phyloP scores from a whole-genome alignment of 306 rosid genomes.

The Casuarina equisetifolia region DNA sequence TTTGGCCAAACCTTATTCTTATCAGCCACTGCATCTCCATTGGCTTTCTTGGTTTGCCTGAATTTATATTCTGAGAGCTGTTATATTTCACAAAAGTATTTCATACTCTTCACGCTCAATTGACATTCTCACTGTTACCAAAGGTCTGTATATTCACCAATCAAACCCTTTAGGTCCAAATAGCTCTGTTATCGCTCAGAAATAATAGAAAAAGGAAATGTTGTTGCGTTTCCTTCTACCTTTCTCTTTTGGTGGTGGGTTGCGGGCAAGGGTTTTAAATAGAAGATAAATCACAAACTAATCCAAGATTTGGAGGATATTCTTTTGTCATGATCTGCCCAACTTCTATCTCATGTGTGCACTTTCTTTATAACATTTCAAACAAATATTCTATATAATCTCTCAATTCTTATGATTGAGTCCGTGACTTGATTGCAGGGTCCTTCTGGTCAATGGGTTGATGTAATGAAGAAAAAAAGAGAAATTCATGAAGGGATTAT shows the following conservation, averaged over 20 bases:
- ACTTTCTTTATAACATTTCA: neutral
- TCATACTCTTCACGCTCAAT: neutral
- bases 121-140: neutral
- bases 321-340: neutral
- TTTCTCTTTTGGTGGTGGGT: no score
- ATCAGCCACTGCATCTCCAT: neutral
- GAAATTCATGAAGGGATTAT: slow-evolving; percentile 77
- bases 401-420: slow-evolving; percentile 1
- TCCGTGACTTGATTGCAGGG: slow-evolving; percentile 53
- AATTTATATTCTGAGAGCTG: neutral
- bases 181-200: neutral
- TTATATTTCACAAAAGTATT: neutral
- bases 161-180: neutral
- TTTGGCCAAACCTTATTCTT: neutral
- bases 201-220: neutral
- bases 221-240: neutral
- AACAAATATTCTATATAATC: neutral
- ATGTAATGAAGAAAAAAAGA: slow-evolving; percentile 95
- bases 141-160: no score
- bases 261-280: no score
- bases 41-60: neutral
- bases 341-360: neutral
- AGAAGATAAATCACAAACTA: neutral
- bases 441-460: slow-evolving; percentile 73
- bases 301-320: neutral